These are phyloP conservation scores for Xanthoparmelia taractica DNA, from an alignment of 495 filamentous ascomycete genomes.

Conservation along the genomic window DNA sequence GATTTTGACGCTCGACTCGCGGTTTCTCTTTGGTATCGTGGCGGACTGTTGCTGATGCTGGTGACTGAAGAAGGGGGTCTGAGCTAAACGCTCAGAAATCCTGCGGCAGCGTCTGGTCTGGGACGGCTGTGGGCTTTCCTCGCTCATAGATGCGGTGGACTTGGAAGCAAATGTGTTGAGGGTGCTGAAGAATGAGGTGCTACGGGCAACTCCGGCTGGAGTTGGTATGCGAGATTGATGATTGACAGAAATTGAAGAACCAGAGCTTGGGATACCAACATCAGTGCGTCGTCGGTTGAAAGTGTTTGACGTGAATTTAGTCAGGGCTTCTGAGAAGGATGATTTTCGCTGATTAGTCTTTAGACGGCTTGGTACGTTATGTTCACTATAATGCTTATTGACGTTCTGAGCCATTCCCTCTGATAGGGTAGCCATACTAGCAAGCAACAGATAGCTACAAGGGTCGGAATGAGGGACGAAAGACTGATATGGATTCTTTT, in stretches of 20 bases:
- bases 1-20: conserved; percentile 22
- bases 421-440: background rate
- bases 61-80: conserved; percentile 16
- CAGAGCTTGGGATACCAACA: conserved; percentile 7
- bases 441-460: background rate
- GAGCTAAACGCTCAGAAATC: conserved; percentile 15
- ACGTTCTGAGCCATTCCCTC: background rate
- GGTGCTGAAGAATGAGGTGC: conserved; percentile 19
- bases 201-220: conserved; percentile 16
- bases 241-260: conserved; percentile 11
- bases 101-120: conserved; percentile 7
- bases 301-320: conserved; percentile 18
- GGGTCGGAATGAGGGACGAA: background rate
- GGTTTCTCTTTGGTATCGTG: background rate
- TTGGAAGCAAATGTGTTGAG: conserved; percentile 18
- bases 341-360: conserved; percentile 18
- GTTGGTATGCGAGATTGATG: conserved; percentile 20
- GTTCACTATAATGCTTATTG: background rate
- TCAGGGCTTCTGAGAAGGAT: conserved; percentile 23
- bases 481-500: background rate
- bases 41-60: conserved; percentile 5
- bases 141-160: conserved; percentile 1
- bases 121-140: conserved; percentile 4
- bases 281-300: conserved; percentile 21
- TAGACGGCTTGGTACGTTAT: background rate